A percentile compares a stretch with the other conserved stretches of the same genome.
phyloP scores from a whole-genome alignment of 257 asterid species.

The Plantago elongata region DNA sequence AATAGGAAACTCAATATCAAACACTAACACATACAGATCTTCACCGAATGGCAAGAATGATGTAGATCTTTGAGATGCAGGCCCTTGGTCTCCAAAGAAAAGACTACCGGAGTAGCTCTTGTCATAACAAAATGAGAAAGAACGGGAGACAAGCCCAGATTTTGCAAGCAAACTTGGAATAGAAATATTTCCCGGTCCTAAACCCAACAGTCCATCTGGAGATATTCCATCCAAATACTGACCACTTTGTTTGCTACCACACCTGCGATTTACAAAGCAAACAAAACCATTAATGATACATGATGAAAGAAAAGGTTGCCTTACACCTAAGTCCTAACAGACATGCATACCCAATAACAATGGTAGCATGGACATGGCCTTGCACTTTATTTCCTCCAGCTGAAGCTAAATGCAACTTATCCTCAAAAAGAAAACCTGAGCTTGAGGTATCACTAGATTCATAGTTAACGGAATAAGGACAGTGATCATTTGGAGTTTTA shows the following conservation, averaged over 20 bases:
- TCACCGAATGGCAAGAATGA: slow-evolving; percentile 42
- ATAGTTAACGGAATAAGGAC: slow-evolving; percentile 61
- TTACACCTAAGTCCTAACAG: slow-evolving; percentile 1
- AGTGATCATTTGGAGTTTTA: slow-evolving; percentile 45
- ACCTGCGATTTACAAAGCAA: slow-evolving; percentile 37
- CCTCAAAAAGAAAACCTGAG: slow-evolving; percentile 75
- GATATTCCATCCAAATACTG: slow-evolving; percentile 65
- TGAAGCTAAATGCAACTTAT: slow-evolving; percentile 53
- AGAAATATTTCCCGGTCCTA: slow-evolving; percentile 78
- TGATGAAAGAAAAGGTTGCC: slow-evolving; percentile 4
- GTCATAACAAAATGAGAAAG: slow-evolving; percentile 77
- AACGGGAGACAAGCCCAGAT: slow-evolving; percentile 62
- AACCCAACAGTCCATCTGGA: slow-evolving; percentile 80
- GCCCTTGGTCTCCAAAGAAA: slow-evolving; percentile 78
- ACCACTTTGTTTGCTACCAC: slow-evolving; percentile 85
- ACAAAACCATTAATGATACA: background rate
- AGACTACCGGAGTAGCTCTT: slow-evolving; percentile 66
- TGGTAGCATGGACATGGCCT: slow-evolving; percentile 40
- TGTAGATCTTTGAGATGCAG: slow-evolving; percentile 49
- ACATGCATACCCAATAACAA: slow-evolving; percentile 53
- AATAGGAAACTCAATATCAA: background rate
- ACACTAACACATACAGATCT: slow-evolving; percentile 33
- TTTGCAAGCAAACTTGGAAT: slow-evolving; percentile 72
- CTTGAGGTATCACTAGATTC: slow-evolving; percentile 57
- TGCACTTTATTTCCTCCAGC: slow-evolving; percentile 36